Evolutionary conservation across 176 grass and related monocot species (phyloP).

Genomic region (Oryza glumipatula): DNA sequence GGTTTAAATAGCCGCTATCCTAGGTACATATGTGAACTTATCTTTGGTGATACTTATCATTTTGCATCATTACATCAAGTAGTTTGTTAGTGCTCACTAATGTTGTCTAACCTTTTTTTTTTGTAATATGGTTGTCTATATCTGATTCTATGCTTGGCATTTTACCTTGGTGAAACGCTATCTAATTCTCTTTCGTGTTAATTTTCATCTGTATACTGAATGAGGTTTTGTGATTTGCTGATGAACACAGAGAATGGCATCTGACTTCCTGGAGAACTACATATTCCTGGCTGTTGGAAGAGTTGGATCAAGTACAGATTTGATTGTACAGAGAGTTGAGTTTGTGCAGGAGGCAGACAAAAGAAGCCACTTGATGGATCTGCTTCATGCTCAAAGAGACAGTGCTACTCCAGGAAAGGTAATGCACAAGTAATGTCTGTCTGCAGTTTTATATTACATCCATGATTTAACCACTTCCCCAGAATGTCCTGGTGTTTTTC

Average conservation of each 20-base stretch:
- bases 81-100: not conserved
- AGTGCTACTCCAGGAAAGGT: conserved; percentile 73
- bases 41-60: not conserved
- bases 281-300: conserved; percentile 99
- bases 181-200: not conserved
- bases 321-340: conserved; percentile 92
- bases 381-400: conserved; percentile 93
- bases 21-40: not conserved
- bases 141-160: conserved; percentile 9
- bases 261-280: conserved; percentile 89
- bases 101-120: not conserved
- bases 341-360: conserved; percentile 96
- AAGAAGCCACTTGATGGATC: conserved; percentile 96
- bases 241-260: conserved; percentile 81
- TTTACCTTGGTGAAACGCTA: not conserved
- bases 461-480: not conserved
- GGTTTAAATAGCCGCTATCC: not conserved
- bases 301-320: conserved; percentile 93
- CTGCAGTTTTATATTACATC: not conserved
- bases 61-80: not conserved
- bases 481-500: not conserved
- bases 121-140: not conserved
- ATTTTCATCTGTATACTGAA: conserved; percentile 1
- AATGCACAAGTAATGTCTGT: not conserved
- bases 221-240: conserved; percentile 22